Evolutionary conservation across 2,329 filamentous ascomycete species (phyloP).

Genomic region (Tolypocladium inflatum): DNA sequence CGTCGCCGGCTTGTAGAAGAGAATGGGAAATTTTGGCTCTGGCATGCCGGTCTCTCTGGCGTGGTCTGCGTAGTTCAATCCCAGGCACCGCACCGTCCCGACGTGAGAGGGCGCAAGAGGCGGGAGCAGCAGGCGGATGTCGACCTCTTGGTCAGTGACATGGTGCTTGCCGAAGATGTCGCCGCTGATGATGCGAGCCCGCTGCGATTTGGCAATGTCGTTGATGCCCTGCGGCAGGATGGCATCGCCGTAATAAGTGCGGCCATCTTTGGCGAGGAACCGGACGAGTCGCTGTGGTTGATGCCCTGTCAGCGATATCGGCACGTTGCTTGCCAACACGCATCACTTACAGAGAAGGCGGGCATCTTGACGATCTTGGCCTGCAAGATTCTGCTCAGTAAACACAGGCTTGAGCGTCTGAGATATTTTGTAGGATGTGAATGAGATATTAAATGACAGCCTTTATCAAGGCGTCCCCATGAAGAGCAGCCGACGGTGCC

Average conservation of each 20-base stretch:
- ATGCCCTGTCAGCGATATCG: not conserved
- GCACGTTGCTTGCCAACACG: not conserved
- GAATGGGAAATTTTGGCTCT: slow-evolving; percentile 59
- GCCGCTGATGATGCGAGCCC: slow-evolving; percentile 54
- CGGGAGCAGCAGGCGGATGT: slow-evolving; percentile 47
- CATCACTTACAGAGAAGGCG: slow-evolving; percentile 34
- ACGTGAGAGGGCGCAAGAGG: slow-evolving; percentile 55
- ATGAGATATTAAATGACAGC: not conserved
- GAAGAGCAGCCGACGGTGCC: not conserved
- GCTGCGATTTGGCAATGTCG: slow-evolving; percentile 50
- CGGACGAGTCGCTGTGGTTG: slow-evolving; percentile 54
- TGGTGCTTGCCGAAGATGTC: slow-evolving; percentile 56
- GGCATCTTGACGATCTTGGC: slow-evolving; percentile 20
- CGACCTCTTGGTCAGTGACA: slow-evolving; percentile 52
- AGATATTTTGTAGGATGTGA: not conserved
- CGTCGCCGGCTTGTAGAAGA: slow-evolving; percentile 58
- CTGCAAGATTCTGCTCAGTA: slow-evolving; percentile 6
- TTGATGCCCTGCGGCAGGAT: slow-evolving; percentile 51
- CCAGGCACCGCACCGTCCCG: slow-evolving; percentile 58
- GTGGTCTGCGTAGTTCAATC: slow-evolving; percentile 64
- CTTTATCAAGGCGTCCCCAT: not conserved
- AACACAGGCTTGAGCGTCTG: slow-evolving; percentile 18
- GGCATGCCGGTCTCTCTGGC: slow-evolving; percentile 61
- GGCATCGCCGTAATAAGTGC: slow-evolving; percentile 65
- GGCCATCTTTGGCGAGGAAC: slow-evolving; percentile 62